Evolutionary conservation across 164 flowering plant species (phyloP).

Genomic region (Tinospora cordifolia): DNA sequence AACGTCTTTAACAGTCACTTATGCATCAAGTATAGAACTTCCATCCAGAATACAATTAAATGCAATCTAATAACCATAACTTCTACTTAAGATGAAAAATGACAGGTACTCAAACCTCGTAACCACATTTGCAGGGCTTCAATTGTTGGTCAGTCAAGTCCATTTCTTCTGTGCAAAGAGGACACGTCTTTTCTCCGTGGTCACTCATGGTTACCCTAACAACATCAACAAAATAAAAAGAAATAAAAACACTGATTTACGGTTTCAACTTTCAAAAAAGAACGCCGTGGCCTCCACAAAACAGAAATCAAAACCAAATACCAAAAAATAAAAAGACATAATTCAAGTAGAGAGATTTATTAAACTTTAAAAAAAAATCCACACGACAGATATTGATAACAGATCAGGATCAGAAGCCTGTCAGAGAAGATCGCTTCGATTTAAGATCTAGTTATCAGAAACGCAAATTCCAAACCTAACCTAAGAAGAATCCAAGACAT

Average conservation of each 20-base stretch:
- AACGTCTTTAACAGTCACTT: too few relatives aligned
- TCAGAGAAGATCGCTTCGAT: neutral
- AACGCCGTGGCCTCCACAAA: neutral
- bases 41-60: too few relatives aligned
- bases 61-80: neutral
- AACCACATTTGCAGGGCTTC: slow-evolving; percentile 96
- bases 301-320: neutral
- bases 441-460: slow-evolving; percentile 3
- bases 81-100: neutral
- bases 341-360: too few relatives aligned
- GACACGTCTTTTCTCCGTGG: slow-evolving; percentile 81
- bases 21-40: too few relatives aligned
- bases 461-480: neutral
- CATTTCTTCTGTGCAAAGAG: slow-evolving; percentile 95
- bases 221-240: neutral
- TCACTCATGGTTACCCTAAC: slow-evolving; percentile 62
- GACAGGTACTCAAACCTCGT: slow-evolving; percentile 46
- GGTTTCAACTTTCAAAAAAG: neutral
- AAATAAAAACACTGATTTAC: neutral
- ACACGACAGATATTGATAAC: neutral
- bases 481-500: neutral
- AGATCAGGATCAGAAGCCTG: neutral
- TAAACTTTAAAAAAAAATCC: too few relatives aligned
- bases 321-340: neutral
- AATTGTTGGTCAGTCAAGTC: slow-evolving; percentile 95